Evolutionary conservation across 1,139 yeast genomes (phyloP), one percentile per base, ranked within the genome.

Genomic region (Schwanniomyces etchellsii): DNA sequence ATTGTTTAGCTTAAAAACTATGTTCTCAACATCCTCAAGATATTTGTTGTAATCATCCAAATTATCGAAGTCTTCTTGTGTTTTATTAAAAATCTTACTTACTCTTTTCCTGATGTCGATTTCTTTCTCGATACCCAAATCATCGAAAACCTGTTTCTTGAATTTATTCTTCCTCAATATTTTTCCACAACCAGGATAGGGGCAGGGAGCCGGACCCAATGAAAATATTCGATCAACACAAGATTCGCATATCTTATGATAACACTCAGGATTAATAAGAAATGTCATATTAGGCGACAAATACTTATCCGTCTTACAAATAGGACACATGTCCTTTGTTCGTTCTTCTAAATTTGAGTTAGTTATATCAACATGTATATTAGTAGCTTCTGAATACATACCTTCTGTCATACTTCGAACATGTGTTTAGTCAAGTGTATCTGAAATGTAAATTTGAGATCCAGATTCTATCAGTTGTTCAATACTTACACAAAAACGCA

Each of bases 181-280:
- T 63, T 82, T 85, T 32, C 83, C 89, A 62, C 99, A 91, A 30
- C 81, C 80, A 5, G 91, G 86, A 53, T 88, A 89, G 1, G 98
- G 98, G 55, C 98, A 91, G 16, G 91, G 93, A 0, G 96, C 93
- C 1, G 98, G 98, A 4, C 99, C 99, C 30, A 84, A 60, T 9
- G 95, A 78, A 54, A 86, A 91, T 34, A 91, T 86, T 44, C 97
- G 70, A 55, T 89, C 97, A 27, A 88, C 97, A 58, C 98, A 91
- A 3, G 95, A 81, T 51, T 86, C 96, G 60, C 98, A 91, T 55
- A 91, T 91, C 66, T 86, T 89, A 52, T 91, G 99, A 52, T 93
- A 91, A 58, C 99, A 91, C 53, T 91, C 98, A 0, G 97, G 95
- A 48, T 91, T 91, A 38, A 91, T 89, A 35, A 91, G 73, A 50